Percentiles rank a stretch among this genome's conserved stretches.
Conservation (phyloP, 495 filamentous ascomycete genomes). For the Paragyromitra xinjiangensis region DNA sequence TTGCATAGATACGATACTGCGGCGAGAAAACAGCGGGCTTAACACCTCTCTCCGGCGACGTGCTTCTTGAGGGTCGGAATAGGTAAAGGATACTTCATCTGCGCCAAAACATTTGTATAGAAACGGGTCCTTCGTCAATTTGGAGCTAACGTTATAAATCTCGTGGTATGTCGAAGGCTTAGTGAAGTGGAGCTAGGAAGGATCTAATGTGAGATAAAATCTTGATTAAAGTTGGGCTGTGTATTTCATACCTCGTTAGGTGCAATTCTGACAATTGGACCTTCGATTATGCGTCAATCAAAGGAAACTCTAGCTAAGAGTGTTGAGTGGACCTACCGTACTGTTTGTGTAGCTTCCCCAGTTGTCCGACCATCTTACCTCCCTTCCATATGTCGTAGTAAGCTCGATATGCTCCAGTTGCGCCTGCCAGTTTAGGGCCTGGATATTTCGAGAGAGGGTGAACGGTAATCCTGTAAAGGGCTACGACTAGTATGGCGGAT, state of each 20-base stretch:
- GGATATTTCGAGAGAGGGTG: conserved; percentile 53
- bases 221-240: background rate
- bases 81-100: conserved; percentile 59
- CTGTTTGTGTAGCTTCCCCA: conserved; percentile 47
- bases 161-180: conserved; percentile 59
- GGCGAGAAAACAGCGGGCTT: conserved; percentile 58
- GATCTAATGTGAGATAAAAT: conserved; percentile 10
- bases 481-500: background rate
- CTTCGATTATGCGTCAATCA: conserved; percentile 22
- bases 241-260: conserved; percentile 57
- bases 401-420: conserved; percentile 52
- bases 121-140: conserved; percentile 59
- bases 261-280: conserved; percentile 53
- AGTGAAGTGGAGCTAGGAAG: conserved; percentile 60
- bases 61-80: conserved; percentile 56
- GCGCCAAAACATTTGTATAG: conserved; percentile 60
- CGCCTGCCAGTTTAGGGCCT: conserved; percentile 55
- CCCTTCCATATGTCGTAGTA: conserved; percentile 49
- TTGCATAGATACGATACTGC: conserved; percentile 57
- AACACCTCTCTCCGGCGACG: conserved; percentile 60
- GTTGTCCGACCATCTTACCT: conserved; percentile 20
- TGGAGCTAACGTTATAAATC: conserved; percentile 58
- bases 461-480: conserved; percentile 50
- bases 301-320: conserved; percentile 7
- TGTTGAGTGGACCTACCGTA: conserved; percentile 48